Percentiles rank a stretch among this genome's conserved stretches.
Evolutionary conservation across 768 basidiomycete species (phyloP).

Genomic region (Dentipellis fragilis): DNA sequence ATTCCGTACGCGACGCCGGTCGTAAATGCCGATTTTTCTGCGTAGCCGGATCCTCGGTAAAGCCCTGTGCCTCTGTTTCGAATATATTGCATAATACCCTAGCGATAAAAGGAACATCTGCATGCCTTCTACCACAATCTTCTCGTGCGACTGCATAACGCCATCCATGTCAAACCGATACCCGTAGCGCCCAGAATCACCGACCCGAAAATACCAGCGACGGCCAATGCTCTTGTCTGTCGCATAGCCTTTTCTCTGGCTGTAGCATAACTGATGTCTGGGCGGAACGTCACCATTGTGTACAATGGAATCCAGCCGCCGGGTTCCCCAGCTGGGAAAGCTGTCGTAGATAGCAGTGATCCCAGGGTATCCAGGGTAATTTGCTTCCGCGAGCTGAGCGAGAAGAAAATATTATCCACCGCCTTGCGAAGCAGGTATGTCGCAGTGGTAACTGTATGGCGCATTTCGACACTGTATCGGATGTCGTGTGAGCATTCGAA

Average conservation of each 20-base stretch:
- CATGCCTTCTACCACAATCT: constrained; percentile 8
- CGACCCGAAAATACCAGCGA: constrained; percentile 25
- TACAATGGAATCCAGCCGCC: constrained; percentile 88
- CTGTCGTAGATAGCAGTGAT: constrained; percentile 19
- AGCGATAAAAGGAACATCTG: constrained; percentile 6
- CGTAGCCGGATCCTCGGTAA: constrained; percentile 11
- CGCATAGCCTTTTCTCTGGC: constrained; percentile 59
- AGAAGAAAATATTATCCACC: constrained; percentile 66
- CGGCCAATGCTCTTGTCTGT: constrained; percentile 57
- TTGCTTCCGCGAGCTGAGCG: constrained; percentile 42
- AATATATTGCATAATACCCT: neutral
- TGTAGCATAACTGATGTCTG: constrained; percentile 85
- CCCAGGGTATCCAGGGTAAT: constrained; percentile 37
- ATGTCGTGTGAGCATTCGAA: constrained; percentile 8
- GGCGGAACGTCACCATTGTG: constrained; percentile 96
- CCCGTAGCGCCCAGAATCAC: constrained; percentile 7
- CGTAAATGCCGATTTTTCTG: constrained; percentile 7
- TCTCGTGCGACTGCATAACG: constrained; percentile 13
- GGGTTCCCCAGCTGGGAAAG: constrained; percentile 34
- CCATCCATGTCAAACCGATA: constrained; percentile 10
- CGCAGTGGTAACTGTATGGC: constrained; percentile 80
- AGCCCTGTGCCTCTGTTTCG: neutral
- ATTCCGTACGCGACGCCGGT: constrained; percentile 6
- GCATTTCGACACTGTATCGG: constrained; percentile 76
- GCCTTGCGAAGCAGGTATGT: constrained; percentile 71